Base-by-base conservation (phyloP, 371 early-diverging fungal species). In the Rhizopus stolonifer region DNA sequence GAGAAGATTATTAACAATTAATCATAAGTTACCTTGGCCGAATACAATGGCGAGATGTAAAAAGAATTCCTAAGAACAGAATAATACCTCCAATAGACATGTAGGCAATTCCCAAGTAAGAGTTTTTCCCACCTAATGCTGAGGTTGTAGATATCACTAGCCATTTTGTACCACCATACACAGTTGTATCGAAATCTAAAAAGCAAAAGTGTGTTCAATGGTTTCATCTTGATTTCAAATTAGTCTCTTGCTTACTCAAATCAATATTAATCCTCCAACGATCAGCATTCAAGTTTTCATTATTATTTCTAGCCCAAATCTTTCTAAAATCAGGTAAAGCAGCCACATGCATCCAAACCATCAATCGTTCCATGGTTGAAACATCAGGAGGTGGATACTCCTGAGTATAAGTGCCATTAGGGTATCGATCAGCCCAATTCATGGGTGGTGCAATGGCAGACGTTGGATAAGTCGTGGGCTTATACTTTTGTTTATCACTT, bases 321-420 rank as follows among this genome's bases (percentile, higher is more conserved):
- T 99, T 99, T 43, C 98, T 84, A 72, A 99, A 99, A 47, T 86
- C 93, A 36, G 99, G 96, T 52, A 98, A 77, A 0, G 96, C 96
- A 6, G 98, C 93, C 0, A 92, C 88, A 40, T 95, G 86, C 95
- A 99, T 98, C 99, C 99, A 99, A n/a, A 98, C 98, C 71, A 93
- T 90, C 59, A 99, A 89, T 40, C 88, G 80, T 73, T 98, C 91
- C 73, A 86, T 79, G 13, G 57, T 61, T 9, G 76, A 60, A 21
- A 90, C 64, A 49, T 93, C 83, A 5, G 91, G 93, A 23, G 90
- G 88, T 26, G 80, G 82, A 45, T 72, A 38, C 23, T 72, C 72
- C 17, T 56, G 79, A n/a, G 71, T 70, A 55, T 86, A 89, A 18
- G 39, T 45, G 4, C 87, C 88, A 52, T 85, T 65, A 1, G 81